These are phyloP conservation scores for Trichoderma sp. DNA, from an alignment of 2,329 filamentous ascomycete genomes.

Conservation along the genomic window DNA sequence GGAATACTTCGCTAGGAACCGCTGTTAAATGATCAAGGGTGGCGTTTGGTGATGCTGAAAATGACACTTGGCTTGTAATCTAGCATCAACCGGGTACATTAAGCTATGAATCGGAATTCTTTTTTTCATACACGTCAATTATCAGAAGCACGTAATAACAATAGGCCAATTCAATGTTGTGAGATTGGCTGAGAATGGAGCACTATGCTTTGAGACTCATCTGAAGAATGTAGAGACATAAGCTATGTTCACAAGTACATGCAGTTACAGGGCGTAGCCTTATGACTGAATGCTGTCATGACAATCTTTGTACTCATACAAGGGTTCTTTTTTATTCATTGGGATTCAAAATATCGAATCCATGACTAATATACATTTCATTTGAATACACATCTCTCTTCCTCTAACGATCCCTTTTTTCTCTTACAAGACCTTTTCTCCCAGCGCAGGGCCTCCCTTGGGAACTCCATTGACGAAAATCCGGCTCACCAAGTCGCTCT, in stretches of 20 bases:
- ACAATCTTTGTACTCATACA: background rate
- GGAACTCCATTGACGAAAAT: conserved; percentile 47
- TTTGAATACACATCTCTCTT: background rate
- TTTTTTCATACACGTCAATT: background rate
- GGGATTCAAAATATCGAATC: background rate
- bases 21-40: conserved; percentile 18
- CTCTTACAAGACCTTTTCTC: conserved; percentile 41
- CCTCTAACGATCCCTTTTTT: background rate
- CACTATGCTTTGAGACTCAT: background rate
- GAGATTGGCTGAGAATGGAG: background rate
- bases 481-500: conserved; percentile 61
- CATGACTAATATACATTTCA: conserved; percentile 9
- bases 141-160: background rate
- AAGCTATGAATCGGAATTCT: conserved; percentile 16
- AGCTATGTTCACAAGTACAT: background rate
- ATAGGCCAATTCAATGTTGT: background rate
- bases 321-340: background rate
- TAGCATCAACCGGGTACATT: conserved; percentile 18
- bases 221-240: too few species aligned
- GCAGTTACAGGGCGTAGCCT: too few species aligned
- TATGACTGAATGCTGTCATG: background rate
- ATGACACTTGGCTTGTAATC: conserved; percentile 19
- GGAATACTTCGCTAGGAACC: conserved; percentile 16
- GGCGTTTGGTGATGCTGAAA: conserved; percentile 21
- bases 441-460: conserved; percentile 37